These are phyloP conservation scores for Plasmopara viticola DNA, from an alignment of 352 stramenopile species.

Conservation along the genomic window DNA sequence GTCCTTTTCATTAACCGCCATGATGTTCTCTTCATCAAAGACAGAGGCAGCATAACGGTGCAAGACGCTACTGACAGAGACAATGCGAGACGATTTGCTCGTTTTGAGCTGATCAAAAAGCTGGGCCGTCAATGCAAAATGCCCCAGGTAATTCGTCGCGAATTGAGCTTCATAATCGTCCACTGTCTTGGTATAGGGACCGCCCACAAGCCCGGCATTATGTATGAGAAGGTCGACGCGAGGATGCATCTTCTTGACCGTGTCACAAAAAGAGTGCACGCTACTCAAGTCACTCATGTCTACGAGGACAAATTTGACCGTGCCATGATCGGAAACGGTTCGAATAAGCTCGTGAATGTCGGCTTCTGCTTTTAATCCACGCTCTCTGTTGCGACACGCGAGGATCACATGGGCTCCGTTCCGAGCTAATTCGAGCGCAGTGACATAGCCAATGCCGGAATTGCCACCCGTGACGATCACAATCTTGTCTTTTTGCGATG, in stretches of 20 bases:
- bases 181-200: conserved; percentile 22
- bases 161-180: conserved; percentile 54
- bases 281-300: conserved; percentile 38
- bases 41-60: conserved; percentile 19
- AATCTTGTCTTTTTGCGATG: conserved; percentile 20
- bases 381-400: conserved; percentile 26
- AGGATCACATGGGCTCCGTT: conserved; percentile 33
- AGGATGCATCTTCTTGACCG: conserved; percentile 21
- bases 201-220: conserved; percentile 49
- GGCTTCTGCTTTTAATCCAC: conserved; percentile 13
- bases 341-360: conserved; percentile 11
- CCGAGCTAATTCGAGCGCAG: conserved; percentile 28
- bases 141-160: conserved; percentile 51
- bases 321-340: conserved; percentile 1
- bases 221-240: conserved; percentile 55
- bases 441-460: conserved; percentile 32
- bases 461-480: conserved; percentile 38
- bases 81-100: conserved; percentile 20
- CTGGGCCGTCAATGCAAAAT: conserved; percentile 43
- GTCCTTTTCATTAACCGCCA: conserved; percentile 14
- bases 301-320: conserved; percentile 41
- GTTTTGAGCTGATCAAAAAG: conserved; percentile 35
- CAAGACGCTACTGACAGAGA: conserved; percentile 36
- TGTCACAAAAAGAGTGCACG: conserved; percentile 33
- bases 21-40: conserved; percentile 20